Evolutionary conservation across 2,329 filamentous ascomycete species (phyloP).

Genomic region (Lachnum nothofagi): DNA sequence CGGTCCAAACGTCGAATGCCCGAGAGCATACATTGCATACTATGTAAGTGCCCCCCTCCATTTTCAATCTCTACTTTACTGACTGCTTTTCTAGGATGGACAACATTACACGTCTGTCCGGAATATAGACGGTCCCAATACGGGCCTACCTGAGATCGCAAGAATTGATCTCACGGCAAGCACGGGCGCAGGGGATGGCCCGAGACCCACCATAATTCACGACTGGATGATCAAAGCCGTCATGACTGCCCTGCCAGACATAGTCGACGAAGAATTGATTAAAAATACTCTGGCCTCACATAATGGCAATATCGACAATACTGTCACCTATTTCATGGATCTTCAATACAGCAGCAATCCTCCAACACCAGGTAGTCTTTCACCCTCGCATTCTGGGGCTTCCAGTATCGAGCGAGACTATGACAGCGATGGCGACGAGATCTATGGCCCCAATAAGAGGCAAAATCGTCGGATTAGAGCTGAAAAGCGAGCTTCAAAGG

Average conservation of each 20-base stretch:
- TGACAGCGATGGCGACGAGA: constrained; percentile 41
- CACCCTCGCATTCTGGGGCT: constrained; percentile 33
- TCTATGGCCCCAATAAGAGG: constrained; percentile 48
- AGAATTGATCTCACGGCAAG: constrained; percentile 16
- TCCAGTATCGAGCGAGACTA: constrained; percentile 47
- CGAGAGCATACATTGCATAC: constrained; percentile 54
- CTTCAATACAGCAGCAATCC: constrained; percentile 36
- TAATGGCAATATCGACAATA: constrained; percentile 52
- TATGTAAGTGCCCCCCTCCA: constrained; percentile 44
- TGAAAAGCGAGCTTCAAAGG: constrained; percentile 4
- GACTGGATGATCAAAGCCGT: constrained; percentile 54
- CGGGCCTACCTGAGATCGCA: constrained; percentile 46
- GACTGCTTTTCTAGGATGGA: constrained; percentile 43
- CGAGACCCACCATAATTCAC: constrained; percentile 38
- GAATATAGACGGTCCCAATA: constrained; percentile 53
- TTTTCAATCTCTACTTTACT: neutral
- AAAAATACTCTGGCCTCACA: constrained; percentile 50
- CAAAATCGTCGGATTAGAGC: constrained; percentile 15
- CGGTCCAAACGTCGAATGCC: constrained; percentile 31
- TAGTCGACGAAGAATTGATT: constrained; percentile 46
- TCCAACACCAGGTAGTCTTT: constrained; percentile 18
- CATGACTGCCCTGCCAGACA: constrained; percentile 45
- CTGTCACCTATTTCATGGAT: constrained; percentile 46
- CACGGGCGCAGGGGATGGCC: constrained; percentile 34
- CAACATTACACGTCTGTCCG: constrained; percentile 65